Base-by-base conservation (phyloP, 768 basidiomycete genomes). In the Hydnomerulius pinastri region DNA sequence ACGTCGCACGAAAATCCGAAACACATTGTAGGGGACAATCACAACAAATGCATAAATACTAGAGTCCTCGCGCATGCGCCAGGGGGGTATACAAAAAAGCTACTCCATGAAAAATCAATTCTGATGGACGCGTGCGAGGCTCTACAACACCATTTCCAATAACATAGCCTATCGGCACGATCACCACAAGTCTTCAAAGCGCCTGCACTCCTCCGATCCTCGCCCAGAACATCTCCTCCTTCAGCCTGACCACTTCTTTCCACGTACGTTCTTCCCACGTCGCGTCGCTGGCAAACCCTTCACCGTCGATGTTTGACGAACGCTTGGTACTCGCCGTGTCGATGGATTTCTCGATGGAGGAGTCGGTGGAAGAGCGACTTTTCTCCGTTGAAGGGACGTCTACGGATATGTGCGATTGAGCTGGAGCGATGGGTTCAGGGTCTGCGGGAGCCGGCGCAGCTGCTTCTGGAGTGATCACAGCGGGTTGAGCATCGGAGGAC, bases 191-290 rank as follows among this genome's bases (percentile, higher is more conserved):
- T 7, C 17, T n/a, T 33, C 25, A 27, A 24, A 30, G 29, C 60
- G 56, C 69, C 50, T 69, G 68, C 45, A 73, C 46, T 6, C 77
- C 82, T 1, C 91, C 91, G 40, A 91, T 69, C 46, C 92, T 72
- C 18, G 90, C 87, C 86, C 83, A 92, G 65, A 89, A 93, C 88
- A 93, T 87, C 36, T 88, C 85, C 65, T 92, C 89, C 51, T 83
- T 80, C 55, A 94, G 65, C 37, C 76, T 76, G 15, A 82, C 75
- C 17, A 94, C 64, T 69, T 91, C 87, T 60, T 85, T 86, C 90
- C 90, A 93, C 17, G 87, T 84, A 43, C 83, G 77, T 64, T 92
- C 91, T 66, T 92, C 91, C 91, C 92, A 92, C 4, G 85, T 88
- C 24, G 77, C 70, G 39, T 87, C 81, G 12, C 83, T 79, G 23